Conservation (phyloP, 2,329 filamentous ascomycete genomes). For the Zymoseptoria pseudotritici region DNA sequence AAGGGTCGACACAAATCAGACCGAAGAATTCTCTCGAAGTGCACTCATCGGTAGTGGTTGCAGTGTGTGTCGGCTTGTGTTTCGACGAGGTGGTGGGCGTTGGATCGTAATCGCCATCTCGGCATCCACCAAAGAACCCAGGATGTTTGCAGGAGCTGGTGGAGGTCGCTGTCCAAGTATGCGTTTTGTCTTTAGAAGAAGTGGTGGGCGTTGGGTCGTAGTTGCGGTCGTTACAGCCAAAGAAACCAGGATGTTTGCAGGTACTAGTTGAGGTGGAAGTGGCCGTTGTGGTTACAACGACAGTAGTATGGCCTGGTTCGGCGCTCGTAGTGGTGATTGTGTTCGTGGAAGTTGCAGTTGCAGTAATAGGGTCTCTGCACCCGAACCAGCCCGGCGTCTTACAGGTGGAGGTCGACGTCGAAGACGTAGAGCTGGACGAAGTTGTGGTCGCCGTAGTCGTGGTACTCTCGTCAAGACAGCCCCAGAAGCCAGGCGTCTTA, state of each 20-base stretch:
- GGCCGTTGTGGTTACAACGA: slow-evolving; percentile 24
- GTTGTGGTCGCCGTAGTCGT: slow-evolving; percentile 37
- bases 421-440: slow-evolving; percentile 26
- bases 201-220: slow-evolving; percentile 15
- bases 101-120: slow-evolving; percentile 43
- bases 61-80: slow-evolving; percentile 13
- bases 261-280: slow-evolving; percentile 71
- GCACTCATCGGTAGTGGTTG: slow-evolving; percentile 17
- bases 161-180: slow-evolving; percentile 37
- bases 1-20: slow-evolving; percentile 26
- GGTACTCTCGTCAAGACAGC: slow-evolving; percentile 56
- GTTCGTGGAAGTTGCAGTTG: slow-evolving; percentile 25
- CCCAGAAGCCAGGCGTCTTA: slow-evolving; percentile 90
- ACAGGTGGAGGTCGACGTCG: slow-evolving; percentile 46
- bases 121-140: slow-evolving; percentile 80
- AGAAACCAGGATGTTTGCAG: slow-evolving; percentile 89
- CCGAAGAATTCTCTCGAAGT: slow-evolving; percentile 23
- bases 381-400: slow-evolving; percentile 60
- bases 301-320: slow-evolving; percentile 13
- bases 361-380: slow-evolving; percentile 50
- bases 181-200: background rate
- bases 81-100: slow-evolving; percentile 16
- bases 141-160: slow-evolving; percentile 85
- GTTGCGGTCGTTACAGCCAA: slow-evolving; percentile 57
- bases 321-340: slow-evolving; percentile 20